phyloP scores from a whole-genome alignment of 139 green algal genomes.

The Chlamydomonas incerta region DNA sequence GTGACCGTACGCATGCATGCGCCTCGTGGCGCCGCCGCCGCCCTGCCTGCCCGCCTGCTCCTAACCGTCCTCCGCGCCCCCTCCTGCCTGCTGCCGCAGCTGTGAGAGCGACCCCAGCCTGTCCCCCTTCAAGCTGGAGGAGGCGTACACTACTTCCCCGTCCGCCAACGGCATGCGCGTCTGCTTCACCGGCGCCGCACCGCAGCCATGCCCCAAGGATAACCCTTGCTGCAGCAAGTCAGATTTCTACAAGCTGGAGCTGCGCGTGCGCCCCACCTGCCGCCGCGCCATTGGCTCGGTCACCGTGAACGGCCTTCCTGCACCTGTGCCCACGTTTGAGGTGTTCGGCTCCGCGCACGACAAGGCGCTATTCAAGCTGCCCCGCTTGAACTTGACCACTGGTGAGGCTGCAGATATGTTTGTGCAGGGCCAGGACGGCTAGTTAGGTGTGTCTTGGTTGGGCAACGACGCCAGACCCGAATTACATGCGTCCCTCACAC shows the following conservation, averaged over 20 bases:
- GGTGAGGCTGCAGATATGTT: no score
- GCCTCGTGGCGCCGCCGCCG: no score
- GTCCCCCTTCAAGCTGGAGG: slow-evolving; percentile 24
- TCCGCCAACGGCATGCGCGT: slow-evolving; percentile 31
- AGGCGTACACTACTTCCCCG: slow-evolving; percentile 24
- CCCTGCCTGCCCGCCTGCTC: no score
- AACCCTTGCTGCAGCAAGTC: slow-evolving; percentile 11
- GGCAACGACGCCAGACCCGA: no score
- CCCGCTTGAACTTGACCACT: slow-evolving; percentile 9
- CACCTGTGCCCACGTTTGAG: slow-evolving; percentile 17
- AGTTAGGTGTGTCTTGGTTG: no score
- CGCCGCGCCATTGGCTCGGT: slow-evolving; percentile 33
- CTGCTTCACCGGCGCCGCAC: slow-evolving; percentile 28
- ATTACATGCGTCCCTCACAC: no score
- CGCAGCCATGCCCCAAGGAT: slow-evolving; percentile 6
- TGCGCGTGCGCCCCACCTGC: slow-evolving; percentile 29
- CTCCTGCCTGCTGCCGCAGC: no score
- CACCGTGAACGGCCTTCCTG: slow-evolving; percentile 16
- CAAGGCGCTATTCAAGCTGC: slow-evolving; percentile 35
- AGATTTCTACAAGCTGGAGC: slow-evolving; percentile 38
- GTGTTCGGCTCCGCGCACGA: background rate
- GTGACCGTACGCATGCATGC: no score
- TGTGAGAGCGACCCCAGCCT: background rate
- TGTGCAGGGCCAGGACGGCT: no score
- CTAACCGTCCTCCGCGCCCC: no score